phyloP scores from a whole-genome alignment of 2,329 filamentous ascomycete species.

The Grosmannia clavigera region DNA sequence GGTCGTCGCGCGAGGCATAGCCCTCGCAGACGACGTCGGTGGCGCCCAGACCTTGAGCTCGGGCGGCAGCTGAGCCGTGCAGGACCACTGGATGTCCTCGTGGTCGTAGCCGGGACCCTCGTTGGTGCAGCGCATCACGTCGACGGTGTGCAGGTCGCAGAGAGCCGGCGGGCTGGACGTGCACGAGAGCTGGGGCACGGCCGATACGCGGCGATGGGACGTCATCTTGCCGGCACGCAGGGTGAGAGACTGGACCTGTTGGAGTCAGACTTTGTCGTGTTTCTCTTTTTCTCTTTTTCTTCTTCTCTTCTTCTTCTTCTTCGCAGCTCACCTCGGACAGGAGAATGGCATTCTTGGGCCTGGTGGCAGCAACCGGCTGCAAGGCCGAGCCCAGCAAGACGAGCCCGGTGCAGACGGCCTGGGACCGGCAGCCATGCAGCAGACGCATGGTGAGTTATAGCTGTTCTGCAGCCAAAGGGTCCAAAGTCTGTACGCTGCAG shows the following conservation, averaged over 20 bases:
- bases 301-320: no score
- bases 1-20: constrained; percentile 63
- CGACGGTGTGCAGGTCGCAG: constrained; percentile 59
- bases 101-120: constrained; percentile 64
- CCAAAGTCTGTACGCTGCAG: no score
- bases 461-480: no score
- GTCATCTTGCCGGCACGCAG: constrained; percentile 56
- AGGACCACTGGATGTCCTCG: constrained; percentile 87
- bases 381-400: background rate
- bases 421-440: background rate
- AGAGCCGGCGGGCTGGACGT: constrained; percentile 47
- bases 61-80: constrained; percentile 48
- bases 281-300: no score
- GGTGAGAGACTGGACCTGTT: constrained; percentile 63
- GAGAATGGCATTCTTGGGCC: constrained; percentile 41
- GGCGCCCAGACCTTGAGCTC: constrained; percentile 59
- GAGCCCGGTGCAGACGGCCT: background rate
- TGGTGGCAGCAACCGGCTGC: constrained; percentile 4
- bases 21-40: constrained; percentile 93
- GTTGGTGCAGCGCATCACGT: constrained; percentile 84
- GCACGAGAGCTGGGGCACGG: constrained; percentile 72
- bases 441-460: background rate
- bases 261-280: constrained; percentile 23
- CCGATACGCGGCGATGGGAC: constrained; percentile 58
- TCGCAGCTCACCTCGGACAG: constrained; percentile 45